phyloP scores from a whole-genome alignment of 2,329 filamentous ascomycete species.

The Scedosporium apiospermum region DNA sequence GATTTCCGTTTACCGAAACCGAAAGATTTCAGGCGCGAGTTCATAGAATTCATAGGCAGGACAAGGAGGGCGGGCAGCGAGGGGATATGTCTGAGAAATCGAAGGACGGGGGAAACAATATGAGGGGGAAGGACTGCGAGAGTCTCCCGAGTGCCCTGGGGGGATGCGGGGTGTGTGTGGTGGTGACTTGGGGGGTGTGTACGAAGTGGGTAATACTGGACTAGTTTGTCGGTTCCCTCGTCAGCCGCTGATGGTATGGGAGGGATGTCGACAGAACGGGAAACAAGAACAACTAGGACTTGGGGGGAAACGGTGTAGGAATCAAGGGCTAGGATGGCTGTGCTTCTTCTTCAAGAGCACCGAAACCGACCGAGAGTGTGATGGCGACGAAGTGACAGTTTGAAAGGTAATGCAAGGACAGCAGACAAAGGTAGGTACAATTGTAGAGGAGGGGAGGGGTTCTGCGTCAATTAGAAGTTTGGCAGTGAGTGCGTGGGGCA shows the following conservation, averaged over 20 bases:
- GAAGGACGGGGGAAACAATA: background rate
- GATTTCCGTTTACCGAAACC: constrained; percentile 76
- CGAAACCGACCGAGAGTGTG: no score
- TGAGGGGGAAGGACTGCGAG: background rate
- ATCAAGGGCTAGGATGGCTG: background rate
- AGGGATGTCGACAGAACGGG: background rate
- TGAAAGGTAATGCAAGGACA: background rate
- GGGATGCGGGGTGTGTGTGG: background rate
- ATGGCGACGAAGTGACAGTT: background rate
- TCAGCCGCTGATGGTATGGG: background rate
- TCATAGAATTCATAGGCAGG: constrained; percentile 61
- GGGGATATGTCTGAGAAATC: background rate
- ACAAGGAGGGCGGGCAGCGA: constrained; percentile 7
- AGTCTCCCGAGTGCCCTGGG: constrained; percentile 1
- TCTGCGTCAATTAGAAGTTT: background rate
- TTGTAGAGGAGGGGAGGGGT: background rate
- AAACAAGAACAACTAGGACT: no score
- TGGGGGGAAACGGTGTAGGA: no score
- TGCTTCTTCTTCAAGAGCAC: background rate
- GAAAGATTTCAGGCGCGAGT: constrained; percentile 69
- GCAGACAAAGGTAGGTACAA: background rate
- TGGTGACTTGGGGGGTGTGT: background rate
- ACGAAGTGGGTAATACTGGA: background rate
- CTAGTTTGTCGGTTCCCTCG: background rate
- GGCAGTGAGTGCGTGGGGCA: background rate